Evolutionary conservation across 2,329 filamentous ascomycete genomes (phyloP).

Genomic region (Hypoxylon sp.): DNA sequence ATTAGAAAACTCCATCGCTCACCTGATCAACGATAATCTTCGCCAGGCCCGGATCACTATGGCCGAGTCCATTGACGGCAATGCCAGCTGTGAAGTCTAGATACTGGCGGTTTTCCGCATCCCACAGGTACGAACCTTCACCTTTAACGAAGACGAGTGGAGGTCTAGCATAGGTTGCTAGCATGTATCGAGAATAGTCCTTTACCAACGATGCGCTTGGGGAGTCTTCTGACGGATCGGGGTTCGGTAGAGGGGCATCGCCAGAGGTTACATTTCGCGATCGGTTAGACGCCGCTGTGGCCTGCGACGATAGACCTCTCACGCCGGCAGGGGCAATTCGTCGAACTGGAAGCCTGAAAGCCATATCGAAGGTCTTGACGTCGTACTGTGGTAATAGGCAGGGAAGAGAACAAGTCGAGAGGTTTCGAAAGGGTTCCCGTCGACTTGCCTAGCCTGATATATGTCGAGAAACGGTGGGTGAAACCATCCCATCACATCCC

Average conservation of each 20-base stretch:
- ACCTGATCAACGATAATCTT: constrained; percentile 83
- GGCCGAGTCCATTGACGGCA: constrained; percentile 91
- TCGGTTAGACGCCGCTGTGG: constrained; percentile 44
- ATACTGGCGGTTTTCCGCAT: constrained; percentile 88
- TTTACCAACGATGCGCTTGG: constrained; percentile 77
- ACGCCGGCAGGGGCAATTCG: constrained; percentile 36
- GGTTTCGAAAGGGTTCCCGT: too few species aligned
- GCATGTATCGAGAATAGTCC: constrained; percentile 87
- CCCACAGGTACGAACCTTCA: constrained; percentile 88
- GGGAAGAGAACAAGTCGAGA: constrained; percentile 10
- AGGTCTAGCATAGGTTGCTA: constrained; percentile 92
- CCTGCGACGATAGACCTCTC: constrained; percentile 45
- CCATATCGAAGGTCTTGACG: constrained; percentile 39
- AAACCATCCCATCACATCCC: constrained; percentile 24
- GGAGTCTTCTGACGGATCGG: constrained; percentile 49
- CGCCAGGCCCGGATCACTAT: constrained; percentile 84
- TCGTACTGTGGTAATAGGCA: neutral
- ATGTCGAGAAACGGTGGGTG: constrained; percentile 20
- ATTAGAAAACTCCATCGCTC: constrained; percentile 28
- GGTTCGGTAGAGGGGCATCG: constrained; percentile 49
- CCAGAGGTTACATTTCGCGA: constrained; percentile 43
- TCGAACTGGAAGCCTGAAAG: constrained; percentile 44
- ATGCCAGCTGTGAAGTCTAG: constrained; percentile 97
- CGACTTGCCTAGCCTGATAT: constrained; percentile 15
- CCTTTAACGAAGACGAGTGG: constrained; percentile 90